phyloP scores from a whole-genome alignment of 495 filamentous ascomycete genomes.

The Hypomontagnella monticulosa region DNA sequence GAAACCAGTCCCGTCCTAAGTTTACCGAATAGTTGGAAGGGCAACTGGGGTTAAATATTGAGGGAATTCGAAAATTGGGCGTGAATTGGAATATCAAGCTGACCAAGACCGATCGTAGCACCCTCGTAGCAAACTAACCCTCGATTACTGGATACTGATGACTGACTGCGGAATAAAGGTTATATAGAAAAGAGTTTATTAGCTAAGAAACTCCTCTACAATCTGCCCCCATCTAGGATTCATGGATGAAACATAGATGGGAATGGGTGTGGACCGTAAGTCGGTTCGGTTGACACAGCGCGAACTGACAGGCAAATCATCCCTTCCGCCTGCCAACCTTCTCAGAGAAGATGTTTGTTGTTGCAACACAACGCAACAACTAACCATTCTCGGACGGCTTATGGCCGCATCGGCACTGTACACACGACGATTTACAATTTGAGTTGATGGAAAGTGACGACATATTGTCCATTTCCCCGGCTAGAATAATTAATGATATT shows the following conservation, averaged over 20 bases:
- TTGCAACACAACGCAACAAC: constrained; percentile 29
- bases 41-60: constrained; percentile 4
- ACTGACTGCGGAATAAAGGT: neutral
- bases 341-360: constrained; percentile 24
- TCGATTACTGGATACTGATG: constrained; percentile 2
- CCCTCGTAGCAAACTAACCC: neutral
- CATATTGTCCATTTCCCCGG: constrained; percentile 27
- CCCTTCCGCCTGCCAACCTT: constrained; percentile 19
- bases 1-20: constrained; percentile 24
- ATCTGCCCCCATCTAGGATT: constrained; percentile 21
- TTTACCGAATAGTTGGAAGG: constrained; percentile 30
- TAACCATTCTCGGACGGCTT: constrained; percentile 24
- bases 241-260: constrained; percentile 26
- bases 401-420: constrained; percentile 19
- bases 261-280: constrained; percentile 16
- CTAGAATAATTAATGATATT: neutral
- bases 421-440: constrained; percentile 11
- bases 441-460: constrained; percentile 34
- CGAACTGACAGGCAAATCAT: constrained; percentile 26
- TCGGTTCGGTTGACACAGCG: constrained; percentile 22
- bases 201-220: constrained; percentile 18
- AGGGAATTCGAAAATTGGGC: constrained; percentile 36
- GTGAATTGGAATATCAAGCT: constrained; percentile 21
- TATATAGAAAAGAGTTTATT: constrained; percentile 13
- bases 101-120: constrained; percentile 19